Conservation (phyloP, 2,329 filamentous ascomycete species). For the Aureobasidium sp. region DNA sequence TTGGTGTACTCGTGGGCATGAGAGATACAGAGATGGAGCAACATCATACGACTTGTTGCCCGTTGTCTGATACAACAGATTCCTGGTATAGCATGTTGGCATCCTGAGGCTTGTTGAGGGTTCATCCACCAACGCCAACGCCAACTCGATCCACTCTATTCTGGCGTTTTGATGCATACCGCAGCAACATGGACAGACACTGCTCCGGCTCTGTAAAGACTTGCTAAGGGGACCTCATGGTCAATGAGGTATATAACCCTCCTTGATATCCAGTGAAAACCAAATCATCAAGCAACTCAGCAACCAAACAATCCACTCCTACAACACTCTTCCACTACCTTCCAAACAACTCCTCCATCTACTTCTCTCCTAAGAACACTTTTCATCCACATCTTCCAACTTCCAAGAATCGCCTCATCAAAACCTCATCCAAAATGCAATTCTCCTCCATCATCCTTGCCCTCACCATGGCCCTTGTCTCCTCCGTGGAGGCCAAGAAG, state of each 20-base stretch:
- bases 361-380: not conserved
- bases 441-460: not conserved
- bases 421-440: not conserved
- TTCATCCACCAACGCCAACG: not conserved
- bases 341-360: not conserved
- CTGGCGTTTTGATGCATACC: not conserved
- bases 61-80: not conserved
- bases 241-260: not conserved
- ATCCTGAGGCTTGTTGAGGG: not conserved
- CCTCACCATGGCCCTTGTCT: not conserved
- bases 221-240: not conserved
- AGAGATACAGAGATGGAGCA: too few relatives aligned
- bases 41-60: too few relatives aligned
- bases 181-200: not conserved
- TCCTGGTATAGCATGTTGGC: not conserved
- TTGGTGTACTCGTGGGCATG: not conserved
- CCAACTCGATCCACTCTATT: not conserved
- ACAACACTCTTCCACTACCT: not conserved
- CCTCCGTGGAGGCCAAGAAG: constrained; percentile 2
- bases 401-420: not conserved
- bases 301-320: not conserved
- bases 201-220: not conserved
- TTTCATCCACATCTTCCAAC: not conserved
- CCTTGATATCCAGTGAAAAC: not conserved
- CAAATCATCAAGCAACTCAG: not conserved